phyloP scores from a whole-genome alignment of 805 yeast species.

The Candida loeiensis region DNA sequence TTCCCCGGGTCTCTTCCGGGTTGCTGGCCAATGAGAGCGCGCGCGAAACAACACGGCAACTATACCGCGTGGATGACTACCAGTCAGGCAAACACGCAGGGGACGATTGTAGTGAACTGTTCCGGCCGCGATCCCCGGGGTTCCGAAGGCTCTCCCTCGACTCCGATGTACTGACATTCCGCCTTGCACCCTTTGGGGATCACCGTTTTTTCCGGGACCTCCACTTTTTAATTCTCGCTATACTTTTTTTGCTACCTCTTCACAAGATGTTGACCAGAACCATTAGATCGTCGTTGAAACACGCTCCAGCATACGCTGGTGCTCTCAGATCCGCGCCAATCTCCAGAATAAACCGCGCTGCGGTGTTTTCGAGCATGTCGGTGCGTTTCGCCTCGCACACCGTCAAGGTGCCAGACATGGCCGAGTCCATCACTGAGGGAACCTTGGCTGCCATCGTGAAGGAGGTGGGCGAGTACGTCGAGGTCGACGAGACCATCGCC shows the following conservation, averaged over 20 bases:
- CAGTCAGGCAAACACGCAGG: too few relatives aligned
- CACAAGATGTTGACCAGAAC: slow-evolving; percentile 33
- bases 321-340: slow-evolving; percentile 1
- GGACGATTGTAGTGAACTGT: not conserved
- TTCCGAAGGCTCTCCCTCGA: not conserved
- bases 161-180: not conserved
- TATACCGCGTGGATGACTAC: too few relatives aligned
- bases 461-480: slow-evolving; percentile 83
- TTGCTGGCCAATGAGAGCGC: slow-evolving; percentile 1
- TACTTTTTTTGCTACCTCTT: slow-evolving; percentile 1
- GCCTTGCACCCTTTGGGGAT: too few relatives aligned
- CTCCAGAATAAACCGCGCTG: slow-evolving; percentile 1
- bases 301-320: slow-evolving; percentile 18
- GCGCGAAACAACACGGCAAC: not conserved
- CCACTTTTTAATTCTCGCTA: slow-evolving; percentile 2
- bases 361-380: slow-evolving; percentile 24
- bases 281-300: slow-evolving; percentile 27
- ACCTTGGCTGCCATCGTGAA: slow-evolving; percentile 68
- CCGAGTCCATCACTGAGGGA: slow-evolving; percentile 97
- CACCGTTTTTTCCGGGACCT: slow-evolving; percentile 1
- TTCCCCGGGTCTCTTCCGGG: slow-evolving; percentile 1
- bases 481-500: slow-evolving; percentile 85
- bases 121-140: not conserved
- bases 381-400: slow-evolving; percentile 38
- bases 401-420: slow-evolving; percentile 97